A percentile compares a stretch with the other conserved stretches of the same genome.
These are phyloP conservation scores for Sporothrix dimorphospora DNA, from an alignment of 2,329 filamentous ascomycete genomes.

Conservation along the genomic window DNA sequence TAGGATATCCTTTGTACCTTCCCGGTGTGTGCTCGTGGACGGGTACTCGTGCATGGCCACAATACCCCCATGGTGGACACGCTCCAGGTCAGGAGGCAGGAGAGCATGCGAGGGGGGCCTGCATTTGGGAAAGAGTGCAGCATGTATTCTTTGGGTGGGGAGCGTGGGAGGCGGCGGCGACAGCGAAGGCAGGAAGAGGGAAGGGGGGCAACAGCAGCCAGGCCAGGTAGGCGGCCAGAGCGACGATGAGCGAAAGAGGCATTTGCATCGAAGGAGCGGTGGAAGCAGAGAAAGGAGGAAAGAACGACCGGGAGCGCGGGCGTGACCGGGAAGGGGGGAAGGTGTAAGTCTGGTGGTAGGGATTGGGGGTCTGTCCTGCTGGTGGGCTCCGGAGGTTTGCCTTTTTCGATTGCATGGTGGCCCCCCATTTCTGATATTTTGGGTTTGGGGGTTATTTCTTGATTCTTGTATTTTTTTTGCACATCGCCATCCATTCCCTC, in stretches of 20 bases:
- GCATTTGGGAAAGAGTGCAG: slow-evolving; percentile 17
- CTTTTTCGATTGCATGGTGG: not conserved
- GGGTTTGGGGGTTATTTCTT: not conserved
- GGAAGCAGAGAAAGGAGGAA: slow-evolving; percentile 20
- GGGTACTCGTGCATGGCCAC: not conserved
- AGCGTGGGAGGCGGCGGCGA: not conserved
- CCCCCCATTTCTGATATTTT: not conserved
- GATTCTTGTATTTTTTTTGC: not conserved
- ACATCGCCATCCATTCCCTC: not conserved
- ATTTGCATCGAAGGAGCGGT: slow-evolving; percentile 30
- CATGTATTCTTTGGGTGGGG: slow-evolving; percentile 14
- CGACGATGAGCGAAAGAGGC: slow-evolving; percentile 19
- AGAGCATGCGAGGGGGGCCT: slow-evolving; percentile 23
- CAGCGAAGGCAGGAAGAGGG: not conserved
- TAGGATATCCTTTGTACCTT: not conserved
- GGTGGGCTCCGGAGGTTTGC: not conserved
- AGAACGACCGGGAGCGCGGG: slow-evolving; percentile 23
- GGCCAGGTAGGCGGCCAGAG: not conserved
- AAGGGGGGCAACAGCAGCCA: not conserved
- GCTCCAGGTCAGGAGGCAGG: slow-evolving; percentile 21
- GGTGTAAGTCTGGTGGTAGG: not conserved
- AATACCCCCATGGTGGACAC: not conserved
- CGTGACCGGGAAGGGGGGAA: slow-evolving; percentile 19
- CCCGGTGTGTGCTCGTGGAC: not conserved
- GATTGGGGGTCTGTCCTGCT: not conserved